Evolutionary conservation across 352 stramenopile genomes (phyloP).

Genomic region (Phytophthora europaea): DNA sequence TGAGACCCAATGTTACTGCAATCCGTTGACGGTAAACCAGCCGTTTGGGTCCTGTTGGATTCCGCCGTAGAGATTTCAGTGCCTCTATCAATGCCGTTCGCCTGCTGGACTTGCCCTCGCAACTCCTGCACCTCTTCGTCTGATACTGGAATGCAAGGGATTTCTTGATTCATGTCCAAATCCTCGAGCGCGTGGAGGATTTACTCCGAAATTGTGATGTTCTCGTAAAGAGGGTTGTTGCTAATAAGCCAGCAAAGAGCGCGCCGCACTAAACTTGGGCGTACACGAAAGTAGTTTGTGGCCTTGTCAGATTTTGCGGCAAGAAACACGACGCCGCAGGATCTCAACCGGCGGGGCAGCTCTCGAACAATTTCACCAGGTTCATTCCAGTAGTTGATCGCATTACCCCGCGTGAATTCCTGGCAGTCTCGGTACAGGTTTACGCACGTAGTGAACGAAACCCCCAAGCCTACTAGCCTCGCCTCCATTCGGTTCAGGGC

Average conservation of each 20-base stretch:
- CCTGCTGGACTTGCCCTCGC: no score
- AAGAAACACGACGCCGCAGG: slow-evolving; percentile 3
- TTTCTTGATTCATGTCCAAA: neutral
- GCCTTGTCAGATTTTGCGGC: neutral
- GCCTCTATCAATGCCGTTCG: no score
- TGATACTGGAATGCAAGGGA: no score
- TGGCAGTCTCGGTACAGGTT: no score
- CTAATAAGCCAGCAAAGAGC: slow-evolving; percentile 1
- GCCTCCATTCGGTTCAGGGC: slow-evolving; percentile 15
- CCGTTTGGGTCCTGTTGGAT: no score
- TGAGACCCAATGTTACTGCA: no score
- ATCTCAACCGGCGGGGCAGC: slow-evolving; percentile 1
- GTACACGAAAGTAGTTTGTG: neutral
- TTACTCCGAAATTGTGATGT: slow-evolving; percentile 2
- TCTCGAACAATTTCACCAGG: neutral
- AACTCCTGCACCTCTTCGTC: neutral
- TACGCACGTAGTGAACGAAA: slow-evolving; percentile 17
- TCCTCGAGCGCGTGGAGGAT: neutral
- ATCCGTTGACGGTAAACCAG: no score
- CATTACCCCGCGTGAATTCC: no score
- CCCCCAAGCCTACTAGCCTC: slow-evolving; percentile 1
- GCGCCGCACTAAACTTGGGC: neutral
- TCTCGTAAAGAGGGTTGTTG: slow-evolving; percentile 10
- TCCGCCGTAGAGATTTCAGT: no score
- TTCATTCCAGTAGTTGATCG: slow-evolving; percentile 24